A percentile compares a stretch with the other conserved stretches of the same genome.
Conservation (phyloP, 208 protist species). For the Blechomonas ayalai region DNA sequence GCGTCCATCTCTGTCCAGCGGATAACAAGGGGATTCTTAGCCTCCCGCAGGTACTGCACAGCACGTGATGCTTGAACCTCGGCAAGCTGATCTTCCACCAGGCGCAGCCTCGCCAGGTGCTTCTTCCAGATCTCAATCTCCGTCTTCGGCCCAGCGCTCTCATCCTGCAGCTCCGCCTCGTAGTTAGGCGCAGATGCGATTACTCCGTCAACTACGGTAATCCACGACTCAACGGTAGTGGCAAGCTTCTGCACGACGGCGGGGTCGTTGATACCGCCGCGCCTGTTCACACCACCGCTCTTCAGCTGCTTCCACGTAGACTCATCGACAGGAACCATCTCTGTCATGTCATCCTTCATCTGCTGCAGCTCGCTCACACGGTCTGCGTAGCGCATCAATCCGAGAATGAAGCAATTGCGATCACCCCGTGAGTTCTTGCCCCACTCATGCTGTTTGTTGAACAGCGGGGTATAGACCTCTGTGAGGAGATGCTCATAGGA, state of each 20-base stretch:
- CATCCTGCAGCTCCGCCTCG: constrained; percentile 85
- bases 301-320: constrained; percentile 75
- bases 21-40: constrained; percentile 65
- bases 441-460: constrained; percentile 77
- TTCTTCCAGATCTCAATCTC: constrained; percentile 94
- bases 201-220: constrained; percentile 52
- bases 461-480: constrained; percentile 88
- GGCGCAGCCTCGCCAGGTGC: constrained; percentile 87
- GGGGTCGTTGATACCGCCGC: constrained; percentile 69
- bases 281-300: constrained; percentile 67
- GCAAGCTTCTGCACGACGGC: constrained; percentile 56
- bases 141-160: constrained; percentile 88
- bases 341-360: constrained; percentile 58
- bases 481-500: constrained; percentile 86
- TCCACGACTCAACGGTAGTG: constrained; percentile 72
- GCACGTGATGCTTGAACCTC: constrained; percentile 61
- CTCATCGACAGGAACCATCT: constrained; percentile 48
- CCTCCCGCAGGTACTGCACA: constrained; percentile 87
- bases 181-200: constrained; percentile 78
- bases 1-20: constrained; percentile 90
- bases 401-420: constrained; percentile 80
- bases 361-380: constrained; percentile 87
- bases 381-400: constrained; percentile 83
- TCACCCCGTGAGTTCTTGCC: constrained; percentile 85
- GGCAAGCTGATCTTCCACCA: constrained; percentile 89